phyloP scores from a whole-genome alignment of 345 rosid genomes.

The Punica granatum region DNA sequence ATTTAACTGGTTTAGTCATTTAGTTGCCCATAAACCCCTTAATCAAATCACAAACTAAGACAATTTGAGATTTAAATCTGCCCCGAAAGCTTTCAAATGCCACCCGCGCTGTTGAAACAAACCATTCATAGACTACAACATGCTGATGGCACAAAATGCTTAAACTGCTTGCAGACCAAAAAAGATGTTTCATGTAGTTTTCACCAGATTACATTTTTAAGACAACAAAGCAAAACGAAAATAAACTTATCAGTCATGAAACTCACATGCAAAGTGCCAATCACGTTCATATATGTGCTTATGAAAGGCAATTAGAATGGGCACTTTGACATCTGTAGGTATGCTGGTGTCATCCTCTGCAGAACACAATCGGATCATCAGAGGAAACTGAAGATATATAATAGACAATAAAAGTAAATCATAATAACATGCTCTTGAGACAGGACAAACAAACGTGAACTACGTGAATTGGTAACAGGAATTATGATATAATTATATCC shows the following conservation, averaged over 20 bases:
- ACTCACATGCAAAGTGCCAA: constrained; percentile 95
- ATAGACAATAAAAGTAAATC: background rate
- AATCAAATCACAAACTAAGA: too few species aligned
- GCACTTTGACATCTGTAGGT: constrained; percentile 75
- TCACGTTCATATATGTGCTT: constrained; percentile 63
- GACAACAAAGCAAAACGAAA: too few species aligned
- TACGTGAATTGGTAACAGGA: background rate
- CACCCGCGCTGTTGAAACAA: too few species aligned
- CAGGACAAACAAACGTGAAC: too few species aligned
- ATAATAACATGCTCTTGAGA: background rate
- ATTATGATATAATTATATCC: background rate
- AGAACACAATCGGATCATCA: constrained; percentile 8
- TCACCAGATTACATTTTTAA: background rate
- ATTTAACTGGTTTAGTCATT: background rate
- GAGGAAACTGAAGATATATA: background rate
- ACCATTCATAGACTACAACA: too few species aligned
- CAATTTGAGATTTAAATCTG: too few species aligned
- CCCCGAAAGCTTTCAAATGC: background rate
- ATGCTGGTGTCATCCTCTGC: constrained; percentile 99
- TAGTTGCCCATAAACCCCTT: too few species aligned
- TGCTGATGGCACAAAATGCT: too few species aligned
- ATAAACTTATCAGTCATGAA: background rate
- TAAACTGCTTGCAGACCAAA: too few species aligned
- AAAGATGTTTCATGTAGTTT: background rate
- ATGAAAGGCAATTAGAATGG: constrained; percentile 73